Conservation (phyloP, 306 rosid genomes). For the Lathyrus sativus region DNA sequence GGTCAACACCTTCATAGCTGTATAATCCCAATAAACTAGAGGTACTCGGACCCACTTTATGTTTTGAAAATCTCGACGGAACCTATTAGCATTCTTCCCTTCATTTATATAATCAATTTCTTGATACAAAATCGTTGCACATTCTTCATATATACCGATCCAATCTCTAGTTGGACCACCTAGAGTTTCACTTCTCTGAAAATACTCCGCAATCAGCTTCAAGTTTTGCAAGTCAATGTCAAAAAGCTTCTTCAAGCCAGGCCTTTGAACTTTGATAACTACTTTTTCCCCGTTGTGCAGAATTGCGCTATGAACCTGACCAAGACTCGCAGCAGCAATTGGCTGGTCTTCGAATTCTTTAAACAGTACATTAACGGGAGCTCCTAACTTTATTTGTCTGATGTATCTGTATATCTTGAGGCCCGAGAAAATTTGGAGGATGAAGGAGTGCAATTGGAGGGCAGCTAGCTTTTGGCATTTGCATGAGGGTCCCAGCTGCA, state of each 20-base stretch:
- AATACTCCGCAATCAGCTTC: constrained; percentile 92
- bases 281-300: constrained; percentile 92
- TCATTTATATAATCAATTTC: constrained; percentile 92
- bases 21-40: constrained; percentile 93
- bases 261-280: constrained; percentile 90
- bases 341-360: constrained; percentile 87
- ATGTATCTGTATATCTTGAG: too few species aligned
- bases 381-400: too few species aligned
- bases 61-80: constrained; percentile 87
- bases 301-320: constrained; percentile 96
- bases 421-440: too few species aligned
- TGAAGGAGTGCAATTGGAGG: too few species aligned
- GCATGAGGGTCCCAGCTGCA: too few species aligned
- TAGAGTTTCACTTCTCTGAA: constrained; percentile 84
- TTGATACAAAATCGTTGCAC: constrained; percentile 91
- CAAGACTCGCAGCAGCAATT: constrained; percentile 96
- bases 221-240: constrained; percentile 87
- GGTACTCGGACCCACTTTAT: constrained; percentile 96
- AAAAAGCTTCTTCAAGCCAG: constrained; percentile 94
- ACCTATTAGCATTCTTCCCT: constrained; percentile 89
- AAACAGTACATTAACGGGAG: constrained; percentile 59
- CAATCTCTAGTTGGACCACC: constrained; percentile 93
- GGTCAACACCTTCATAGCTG: constrained; percentile 80
- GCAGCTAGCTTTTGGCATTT: too few species aligned
- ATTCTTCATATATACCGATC: constrained; percentile 92